A percentile compares a stretch with the other conserved stretches of the same genome.
phyloP scores from a whole-genome alignment of 1,284 basidiomycete genomes.

The Leccinum fuscescens region DNA sequence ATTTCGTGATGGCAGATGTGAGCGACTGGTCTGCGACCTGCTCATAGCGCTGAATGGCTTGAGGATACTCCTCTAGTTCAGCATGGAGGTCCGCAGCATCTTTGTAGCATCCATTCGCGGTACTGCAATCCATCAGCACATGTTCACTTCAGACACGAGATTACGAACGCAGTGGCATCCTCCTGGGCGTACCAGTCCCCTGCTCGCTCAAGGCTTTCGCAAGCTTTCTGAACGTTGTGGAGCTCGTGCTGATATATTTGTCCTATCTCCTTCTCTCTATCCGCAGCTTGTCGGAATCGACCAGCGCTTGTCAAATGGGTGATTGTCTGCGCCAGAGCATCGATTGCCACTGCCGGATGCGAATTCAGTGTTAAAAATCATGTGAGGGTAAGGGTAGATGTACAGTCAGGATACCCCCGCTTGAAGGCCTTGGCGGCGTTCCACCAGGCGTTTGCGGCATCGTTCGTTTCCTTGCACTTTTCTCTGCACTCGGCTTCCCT shows the following conservation, averaged over 20 bases:
- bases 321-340: slow-evolving; percentile 86
- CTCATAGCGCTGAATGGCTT: slow-evolving; percentile 87
- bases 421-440: slow-evolving; percentile 95
- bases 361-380: slow-evolving; percentile 16
- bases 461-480: slow-evolving; percentile 81
- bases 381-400: slow-evolving; percentile 1
- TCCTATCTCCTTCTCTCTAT: slow-evolving; percentile 95
- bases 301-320: slow-evolving; percentile 82
- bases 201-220: slow-evolving; percentile 89
- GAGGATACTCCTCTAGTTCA: slow-evolving; percentile 81
- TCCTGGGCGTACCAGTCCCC: slow-evolving; percentile 98
- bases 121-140: slow-evolving; percentile 49
- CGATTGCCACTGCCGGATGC: slow-evolving; percentile 73
- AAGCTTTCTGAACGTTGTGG: slow-evolving; percentile 74
- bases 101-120: slow-evolving; percentile 94
- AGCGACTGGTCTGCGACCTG: slow-evolving; percentile 89
- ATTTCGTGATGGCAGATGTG: slow-evolving; percentile 87
- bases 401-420: slow-evolving; percentile 80
- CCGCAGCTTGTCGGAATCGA: slow-evolving; percentile 95
- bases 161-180: slow-evolving; percentile 85
- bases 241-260: slow-evolving; percentile 85
- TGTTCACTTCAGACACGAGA: slow-evolving; percentile 1
- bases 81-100: slow-evolving; percentile 95
- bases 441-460: slow-evolving; percentile 97
- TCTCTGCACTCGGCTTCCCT: slow-evolving; percentile 91